A percentile compares a stretch with the other conserved stretches of the same genome.
phyloP scores from a whole-genome alignment of 2,329 filamentous ascomycete species.

The Pseudohalonectria lignicola region DNA sequence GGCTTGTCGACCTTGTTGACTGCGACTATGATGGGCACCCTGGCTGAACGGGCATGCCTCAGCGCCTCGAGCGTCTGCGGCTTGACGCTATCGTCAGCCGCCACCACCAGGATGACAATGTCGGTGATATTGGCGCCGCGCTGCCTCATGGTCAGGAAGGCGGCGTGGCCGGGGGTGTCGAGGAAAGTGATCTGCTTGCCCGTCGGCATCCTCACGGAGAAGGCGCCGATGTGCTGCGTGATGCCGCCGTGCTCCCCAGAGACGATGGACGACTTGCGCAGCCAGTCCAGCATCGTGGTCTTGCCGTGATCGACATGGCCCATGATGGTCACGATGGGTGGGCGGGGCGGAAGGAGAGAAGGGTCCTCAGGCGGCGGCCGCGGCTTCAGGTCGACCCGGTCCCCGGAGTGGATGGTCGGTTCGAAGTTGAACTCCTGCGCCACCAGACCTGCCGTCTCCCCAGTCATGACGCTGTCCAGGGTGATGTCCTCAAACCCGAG shows the following conservation, averaged over 20 bases:
- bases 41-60: slow-evolving; percentile 78
- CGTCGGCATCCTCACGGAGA: slow-evolving; percentile 76
- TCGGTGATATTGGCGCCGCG: slow-evolving; percentile 93
- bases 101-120: slow-evolving; percentile 91
- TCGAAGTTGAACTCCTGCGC: slow-evolving; percentile 91
- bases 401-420: slow-evolving; percentile 59
- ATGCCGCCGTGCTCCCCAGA: slow-evolving; percentile 92
- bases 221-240: slow-evolving; percentile 96
- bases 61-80: slow-evolving; percentile 94
- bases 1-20: slow-evolving; percentile 96
- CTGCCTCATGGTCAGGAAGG: slow-evolving; percentile 91
- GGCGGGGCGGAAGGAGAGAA: slow-evolving; percentile 58
- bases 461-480: slow-evolving; percentile 75
- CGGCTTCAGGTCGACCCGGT: slow-evolving; percentile 58
- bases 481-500: slow-evolving; percentile 84
- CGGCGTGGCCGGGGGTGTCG: slow-evolving; percentile 91
- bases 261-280: slow-evolving; percentile 86
- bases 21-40: slow-evolving; percentile 92
- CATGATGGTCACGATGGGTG: slow-evolving; percentile 98
- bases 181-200: slow-evolving; percentile 93
- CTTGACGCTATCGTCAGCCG: slow-evolving; percentile 94
- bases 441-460: slow-evolving; percentile 82
- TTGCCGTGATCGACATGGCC: slow-evolving; percentile 98
- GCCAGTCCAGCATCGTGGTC: slow-evolving; percentile 87
- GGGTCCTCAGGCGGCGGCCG: slow-evolving; percentile 59